Percentiles rank a stretch among this genome's conserved stretches.
Conservation (phyloP, 164 flowering plant species). For the Taxillus chinensis region DNA sequence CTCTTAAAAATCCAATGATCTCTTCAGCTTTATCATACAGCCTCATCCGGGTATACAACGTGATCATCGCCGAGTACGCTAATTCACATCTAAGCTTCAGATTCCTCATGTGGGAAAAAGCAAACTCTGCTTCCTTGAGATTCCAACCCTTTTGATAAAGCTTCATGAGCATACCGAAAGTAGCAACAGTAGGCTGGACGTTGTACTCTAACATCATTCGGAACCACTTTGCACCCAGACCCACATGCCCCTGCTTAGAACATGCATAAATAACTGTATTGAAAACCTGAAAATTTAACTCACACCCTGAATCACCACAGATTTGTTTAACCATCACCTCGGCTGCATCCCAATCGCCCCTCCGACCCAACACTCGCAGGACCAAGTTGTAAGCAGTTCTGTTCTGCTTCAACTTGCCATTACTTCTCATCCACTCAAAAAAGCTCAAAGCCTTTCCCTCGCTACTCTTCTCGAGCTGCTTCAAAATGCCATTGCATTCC, state of each 20-base stretch:
- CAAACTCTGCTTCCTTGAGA: slow-evolving; percentile 67
- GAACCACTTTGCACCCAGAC: slow-evolving; percentile 64
- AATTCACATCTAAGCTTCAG: slow-evolving; percentile 36
- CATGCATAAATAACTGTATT: slow-evolving; percentile 71
- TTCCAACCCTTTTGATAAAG: slow-evolving; percentile 67
- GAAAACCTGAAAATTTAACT: slow-evolving; percentile 49
- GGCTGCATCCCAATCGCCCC: slow-evolving; percentile 55
- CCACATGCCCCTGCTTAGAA: slow-evolving; percentile 38
- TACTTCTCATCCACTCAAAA: slow-evolving; percentile 69
- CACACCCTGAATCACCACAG: slow-evolving; percentile 22
- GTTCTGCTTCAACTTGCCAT: slow-evolving; percentile 57
- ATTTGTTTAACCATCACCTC: slow-evolving; percentile 44
- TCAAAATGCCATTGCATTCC: slow-evolving; percentile 44
- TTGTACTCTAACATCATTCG: slow-evolving; percentile 56
- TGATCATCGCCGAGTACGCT: slow-evolving; percentile 89
- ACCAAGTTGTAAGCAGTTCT: slow-evolving; percentile 43
- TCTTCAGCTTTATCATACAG: slow-evolving; percentile 67
- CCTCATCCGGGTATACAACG: slow-evolving; percentile 65
- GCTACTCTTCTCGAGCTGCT: slow-evolving; percentile 38
- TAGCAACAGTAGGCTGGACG: slow-evolving; percentile 66
- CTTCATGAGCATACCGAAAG: slow-evolving; percentile 85
- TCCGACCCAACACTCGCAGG: slow-evolving; percentile 57
- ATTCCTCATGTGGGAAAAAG: slow-evolving; percentile 59
- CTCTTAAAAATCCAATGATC: slow-evolving; percentile 40
- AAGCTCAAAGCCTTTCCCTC: slow-evolving; percentile 39